Percentiles rank a stretch among this genome's conserved stretches.
Evolutionary conservation across 2,329 filamentous ascomycete genomes (phyloP).

Genomic region (Colletotrichum viniferum): DNA sequence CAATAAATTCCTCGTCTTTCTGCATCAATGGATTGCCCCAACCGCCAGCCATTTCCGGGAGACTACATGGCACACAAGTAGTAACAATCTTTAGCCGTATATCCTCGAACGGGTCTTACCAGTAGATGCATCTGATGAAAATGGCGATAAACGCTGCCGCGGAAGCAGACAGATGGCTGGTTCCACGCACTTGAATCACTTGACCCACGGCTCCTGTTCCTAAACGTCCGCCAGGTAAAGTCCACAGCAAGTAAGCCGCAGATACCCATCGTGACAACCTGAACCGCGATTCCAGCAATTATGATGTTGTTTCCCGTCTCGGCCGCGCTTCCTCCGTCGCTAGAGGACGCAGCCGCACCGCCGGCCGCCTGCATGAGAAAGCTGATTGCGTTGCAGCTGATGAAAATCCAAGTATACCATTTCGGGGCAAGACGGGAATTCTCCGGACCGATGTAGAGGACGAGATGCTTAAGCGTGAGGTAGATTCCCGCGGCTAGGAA

Average conservation of each 20-base stretch:
- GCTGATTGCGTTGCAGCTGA: slow-evolving; percentile 58
- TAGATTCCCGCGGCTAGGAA: slow-evolving; percentile 21
- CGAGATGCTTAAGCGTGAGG: slow-evolving; percentile 9
- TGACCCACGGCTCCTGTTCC: neutral
- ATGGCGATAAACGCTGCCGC: neutral
- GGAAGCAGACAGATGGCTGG: neutral
- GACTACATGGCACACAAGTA: neutral
- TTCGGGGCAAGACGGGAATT: neutral
- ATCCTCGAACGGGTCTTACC: neutral
- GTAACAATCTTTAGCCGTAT: neutral
- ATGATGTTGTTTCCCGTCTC: neutral
- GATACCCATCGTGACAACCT: neutral
- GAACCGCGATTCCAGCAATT: neutral
- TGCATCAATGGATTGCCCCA: neutral
- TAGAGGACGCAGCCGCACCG: slow-evolving; percentile 48
- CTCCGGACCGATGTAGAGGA: neutral
- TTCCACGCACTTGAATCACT: neutral
- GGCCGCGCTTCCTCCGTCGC: neutral
- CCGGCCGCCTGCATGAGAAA: slow-evolving; percentile 62
- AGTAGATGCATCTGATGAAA: neutral
- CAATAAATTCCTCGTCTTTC: neutral
- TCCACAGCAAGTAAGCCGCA: neutral
- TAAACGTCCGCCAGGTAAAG: neutral
- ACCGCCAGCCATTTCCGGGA: neutral
- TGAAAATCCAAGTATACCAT: slow-evolving; percentile 61